Base-by-base conservation (phyloP, 208 protist species). In the Hexamita inflata region DNA sequence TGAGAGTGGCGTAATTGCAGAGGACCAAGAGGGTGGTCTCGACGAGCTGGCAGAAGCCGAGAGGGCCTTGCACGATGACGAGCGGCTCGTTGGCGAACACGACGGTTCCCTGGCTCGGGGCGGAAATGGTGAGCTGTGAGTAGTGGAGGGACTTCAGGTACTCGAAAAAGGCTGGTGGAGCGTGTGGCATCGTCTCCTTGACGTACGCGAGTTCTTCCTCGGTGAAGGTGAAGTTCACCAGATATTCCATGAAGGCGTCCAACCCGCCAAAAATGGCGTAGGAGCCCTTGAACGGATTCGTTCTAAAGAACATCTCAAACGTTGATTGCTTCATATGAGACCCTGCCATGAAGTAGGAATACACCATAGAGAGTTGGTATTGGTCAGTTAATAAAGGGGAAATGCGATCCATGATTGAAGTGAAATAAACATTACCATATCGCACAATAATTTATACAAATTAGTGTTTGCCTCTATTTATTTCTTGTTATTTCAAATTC, bases 231-330 rank as follows among this genome's bases (percentile, higher is more conserved):
- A 80, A 89, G 32, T 79, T 75, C 13, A 61, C 28, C 19, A 88
- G n/a, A 35, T 83, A 85, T 0, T 74, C n/a, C 28, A 88, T 40
- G 28, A 82, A 70, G 58, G 86, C 83, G 35, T 88, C 62, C 11
- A 91, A 66, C 35, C 88, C 88, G 11, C 82, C 85, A 82, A 90
- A 90, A 0, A 92, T 65, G 4, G 86, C 84, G 59, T 85, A 91
- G 26, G 87, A 81, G 0, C 89, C 89, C n/a, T 86, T 62, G 66
- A 92, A 92, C 4, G 89, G 89, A 45, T 83, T 83, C 73, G 90
- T 90, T 58, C 89, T 81, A 75, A 91, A 92, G 77, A 88, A 92
- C 11, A 91, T 59, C 77, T 92, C 89, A 77, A 92, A 92, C 2
- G 87, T 83, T 0, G 87, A 66, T 38, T 58, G 45, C 13, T 82